Base-by-base conservation (phyloP, 352 stramenopile species). In the Phytophthora hybrid region DNA sequence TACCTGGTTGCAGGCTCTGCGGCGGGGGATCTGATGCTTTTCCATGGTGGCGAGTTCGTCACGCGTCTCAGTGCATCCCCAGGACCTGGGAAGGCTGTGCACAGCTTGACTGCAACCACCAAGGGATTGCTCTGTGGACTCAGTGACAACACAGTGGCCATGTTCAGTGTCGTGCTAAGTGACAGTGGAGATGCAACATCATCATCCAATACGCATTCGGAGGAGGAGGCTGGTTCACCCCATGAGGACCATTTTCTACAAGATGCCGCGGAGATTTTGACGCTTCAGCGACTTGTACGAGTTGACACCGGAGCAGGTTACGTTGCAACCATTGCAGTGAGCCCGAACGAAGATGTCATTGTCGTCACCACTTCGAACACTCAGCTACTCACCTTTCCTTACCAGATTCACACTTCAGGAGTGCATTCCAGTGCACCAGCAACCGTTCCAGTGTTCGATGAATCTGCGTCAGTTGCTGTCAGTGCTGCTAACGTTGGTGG, bases 11-110 rank as follows among this genome's bases (percentile, higher is more conserved):
- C 94, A 37, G 93, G 91, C 44, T 98, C 94, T 10, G 77, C 82
- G 47, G 78, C 77, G 0, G 95, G 93, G 9, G 87, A 97, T 47
- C 63, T 98, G 31, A 69, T 98, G 29, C 71, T 98, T 34, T 98
- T 98, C 69, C 84, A 92, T 37, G 81, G 80, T 26, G 89, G 88
- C 0, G 88, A 95, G 63, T 91, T 94, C 54, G 68, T 89, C 4
- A 83, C 84, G 23, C 77, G 85, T 11, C 77, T 93, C 3, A 64
- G 63, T 21, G 83, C 75, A 16, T 95, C 89, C 19, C 86, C 86
- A 0, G 85, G 88, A 0, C 68, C 85, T 37, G 75, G 73, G 14
- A 81, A 76, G 32, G 69, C 79, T n/a, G 79, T 96, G 3, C 63
- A 86, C 59, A 82, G 81, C 10, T 66, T 96, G 54, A 78, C 88